Conservation (phyloP, 306 rosid species). For the Lathyrus sativus region DNA sequence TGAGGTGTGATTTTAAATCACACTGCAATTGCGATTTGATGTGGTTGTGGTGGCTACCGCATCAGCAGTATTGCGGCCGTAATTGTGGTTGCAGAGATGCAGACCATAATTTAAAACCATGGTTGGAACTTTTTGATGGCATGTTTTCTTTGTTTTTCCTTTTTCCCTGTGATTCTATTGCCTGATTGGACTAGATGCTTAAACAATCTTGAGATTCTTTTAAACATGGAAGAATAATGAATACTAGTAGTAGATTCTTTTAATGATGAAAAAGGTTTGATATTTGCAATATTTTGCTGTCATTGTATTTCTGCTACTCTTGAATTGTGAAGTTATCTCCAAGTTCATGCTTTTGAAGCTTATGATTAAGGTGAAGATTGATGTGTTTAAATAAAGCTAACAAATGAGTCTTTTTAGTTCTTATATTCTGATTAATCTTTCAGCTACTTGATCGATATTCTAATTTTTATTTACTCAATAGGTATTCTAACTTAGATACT, state of each 20-base stretch:
- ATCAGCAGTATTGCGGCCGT: too few species aligned
- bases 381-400: background rate
- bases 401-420: background rate
- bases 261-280: background rate
- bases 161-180: conserved; percentile 2
- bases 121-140: conserved; percentile 14
- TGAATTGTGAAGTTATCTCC: background rate
- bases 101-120: too few species aligned
- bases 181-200: conserved; percentile 16
- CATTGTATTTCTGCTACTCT: background rate
- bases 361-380: conserved; percentile 15
- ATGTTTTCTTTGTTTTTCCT: background rate
- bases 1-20: too few species aligned
- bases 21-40: too few species aligned
- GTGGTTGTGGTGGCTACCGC: too few species aligned
- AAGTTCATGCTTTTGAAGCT: background rate
- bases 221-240: background rate
- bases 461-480: too few species aligned
- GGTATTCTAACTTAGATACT: too few species aligned
- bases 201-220: background rate
- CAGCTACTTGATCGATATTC: too few species aligned
- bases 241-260: too few species aligned
- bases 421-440: background rate
- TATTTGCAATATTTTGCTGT: conserved; percentile 3
- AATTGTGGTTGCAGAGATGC: too few species aligned